A percentile compares a stretch with the other conserved stretches of the same genome.
phyloP scores from a whole-genome alignment of 2,329 filamentous ascomycete species.

The Kalmusia sp. region DNA sequence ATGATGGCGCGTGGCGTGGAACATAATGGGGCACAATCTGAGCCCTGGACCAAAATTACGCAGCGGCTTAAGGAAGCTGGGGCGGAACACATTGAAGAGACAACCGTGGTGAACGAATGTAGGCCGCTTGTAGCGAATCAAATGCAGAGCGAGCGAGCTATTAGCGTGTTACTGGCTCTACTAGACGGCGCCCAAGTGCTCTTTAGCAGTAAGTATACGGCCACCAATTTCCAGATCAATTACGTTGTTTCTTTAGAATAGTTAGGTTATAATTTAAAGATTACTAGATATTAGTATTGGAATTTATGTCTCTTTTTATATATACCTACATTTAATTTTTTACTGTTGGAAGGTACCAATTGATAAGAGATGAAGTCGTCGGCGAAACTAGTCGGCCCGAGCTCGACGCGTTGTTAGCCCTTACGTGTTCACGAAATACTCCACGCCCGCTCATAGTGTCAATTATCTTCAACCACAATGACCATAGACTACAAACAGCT shows the following conservation, averaged over 20 bases:
- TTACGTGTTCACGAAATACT: too few species aligned
- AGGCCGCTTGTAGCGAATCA: neutral
- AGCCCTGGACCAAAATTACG: slow-evolving; percentile 7
- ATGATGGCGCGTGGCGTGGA: neutral
- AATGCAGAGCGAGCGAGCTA: slow-evolving; percentile 4
- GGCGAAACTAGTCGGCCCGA: neutral
- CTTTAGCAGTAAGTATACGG: slow-evolving; percentile 7
- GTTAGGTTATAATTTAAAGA: too few species aligned
- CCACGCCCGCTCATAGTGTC: neutral
- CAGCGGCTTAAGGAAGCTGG: slow-evolving; percentile 6
- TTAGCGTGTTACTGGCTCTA: slow-evolving; percentile 4
- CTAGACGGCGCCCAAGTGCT: slow-evolving; percentile 4
- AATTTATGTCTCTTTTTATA: too few species aligned
- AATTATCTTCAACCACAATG: slow-evolving; percentile 27
- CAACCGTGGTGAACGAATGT: neutral
- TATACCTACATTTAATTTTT: too few species aligned
- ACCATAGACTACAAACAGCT: slow-evolving; percentile 78
- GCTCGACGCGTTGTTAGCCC: too few species aligned
- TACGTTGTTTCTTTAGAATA: too few species aligned
- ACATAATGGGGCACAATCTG: slow-evolving; percentile 3
- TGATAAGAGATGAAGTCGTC: neutral
- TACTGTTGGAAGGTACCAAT: neutral
- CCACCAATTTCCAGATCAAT: too few species aligned
- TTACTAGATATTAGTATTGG: too few species aligned
- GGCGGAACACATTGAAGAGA: neutral